Conservation (phyloP, 441 rosid species). For the Erodium trifolium region DNA sequence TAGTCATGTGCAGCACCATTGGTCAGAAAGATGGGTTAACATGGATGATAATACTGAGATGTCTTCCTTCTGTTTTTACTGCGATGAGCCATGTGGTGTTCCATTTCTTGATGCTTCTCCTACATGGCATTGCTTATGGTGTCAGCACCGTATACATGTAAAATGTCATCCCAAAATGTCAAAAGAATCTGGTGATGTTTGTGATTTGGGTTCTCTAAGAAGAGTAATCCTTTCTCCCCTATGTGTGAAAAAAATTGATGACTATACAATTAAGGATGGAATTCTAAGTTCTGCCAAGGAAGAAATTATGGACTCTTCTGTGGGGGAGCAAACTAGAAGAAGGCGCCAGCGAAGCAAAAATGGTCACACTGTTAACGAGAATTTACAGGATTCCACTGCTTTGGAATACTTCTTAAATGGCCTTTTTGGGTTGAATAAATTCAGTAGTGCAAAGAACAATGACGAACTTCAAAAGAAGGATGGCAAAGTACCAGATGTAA, state of each 20-base stretch:
- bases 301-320: constrained; percentile 28
- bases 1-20: constrained; percentile 48
- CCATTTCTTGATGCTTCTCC: constrained; percentile 62
- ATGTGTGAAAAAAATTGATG: constrained; percentile 39
- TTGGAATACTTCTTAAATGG: constrained; percentile 30
- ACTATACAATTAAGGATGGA: constrained; percentile 29
- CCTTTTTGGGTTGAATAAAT: constrained; percentile 38
- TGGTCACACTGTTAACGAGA: constrained; percentile 32
- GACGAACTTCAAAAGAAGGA: constrained; percentile 29
- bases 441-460: constrained; percentile 33
- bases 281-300: constrained; percentile 30
- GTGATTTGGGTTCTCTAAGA: constrained; percentile 58
- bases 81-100: constrained; percentile 63
- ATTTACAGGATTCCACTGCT: constrained; percentile 32
- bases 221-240: constrained; percentile 54
- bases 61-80: constrained; percentile 53
- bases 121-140: constrained; percentile 66
- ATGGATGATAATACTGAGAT: constrained; percentile 48
- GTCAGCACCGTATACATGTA: constrained; percentile 61
- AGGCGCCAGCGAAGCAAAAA: constrained; percentile 36
- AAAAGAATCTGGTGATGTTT: constrained; percentile 48
- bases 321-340: constrained; percentile 37
- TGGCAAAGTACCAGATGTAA: constrained; percentile 23
- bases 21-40: constrained; percentile 64
- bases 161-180: constrained; percentile 57